Percentiles rank a stretch among this genome's conserved stretches.
These are phyloP conservation scores for Drosera spatulata DNA, from an alignment of 179 eudicot species.

Conservation along the genomic window DNA sequence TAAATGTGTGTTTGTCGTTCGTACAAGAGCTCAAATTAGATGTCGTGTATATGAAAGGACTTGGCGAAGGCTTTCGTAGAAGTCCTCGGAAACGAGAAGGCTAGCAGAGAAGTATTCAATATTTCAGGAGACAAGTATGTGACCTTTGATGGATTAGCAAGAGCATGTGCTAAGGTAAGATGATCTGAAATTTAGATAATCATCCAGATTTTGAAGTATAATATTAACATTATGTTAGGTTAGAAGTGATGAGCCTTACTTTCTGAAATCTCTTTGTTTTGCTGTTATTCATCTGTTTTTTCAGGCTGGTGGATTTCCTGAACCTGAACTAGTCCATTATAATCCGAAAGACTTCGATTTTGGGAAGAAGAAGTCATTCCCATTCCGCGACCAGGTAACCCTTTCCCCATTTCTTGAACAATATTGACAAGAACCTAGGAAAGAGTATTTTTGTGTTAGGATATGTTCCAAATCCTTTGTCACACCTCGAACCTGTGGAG, in stretches of 20 bases:
- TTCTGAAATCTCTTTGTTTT: neutral
- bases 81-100: constrained; percentile 85
- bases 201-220: neutral
- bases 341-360: constrained; percentile 92
- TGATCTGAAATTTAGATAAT: neutral
- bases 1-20: neutral
- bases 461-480: constrained; percentile 4
- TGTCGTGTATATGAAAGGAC: constrained; percentile 33
- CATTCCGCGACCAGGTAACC: constrained; percentile 95
- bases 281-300: constrained; percentile 1
- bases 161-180: constrained; percentile 89
- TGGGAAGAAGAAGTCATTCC: constrained; percentile 93
- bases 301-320: constrained; percentile 97
- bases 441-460: neutral
- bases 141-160: constrained; percentile 94
- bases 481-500: too few species aligned
- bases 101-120: constrained; percentile 77
- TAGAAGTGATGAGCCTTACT: neutral
- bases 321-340: constrained; percentile 82
- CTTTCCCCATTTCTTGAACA: neutral
- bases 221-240: too few species aligned
- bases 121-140: constrained; percentile 83
- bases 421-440: neutral
- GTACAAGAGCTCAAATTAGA: neutral
- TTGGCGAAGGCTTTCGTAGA: constrained; percentile 66